These are phyloP conservation scores for Chlamydomonas asymmetrica DNA, from an alignment of 139 green algal genomes.

Conservation along the genomic window DNA sequence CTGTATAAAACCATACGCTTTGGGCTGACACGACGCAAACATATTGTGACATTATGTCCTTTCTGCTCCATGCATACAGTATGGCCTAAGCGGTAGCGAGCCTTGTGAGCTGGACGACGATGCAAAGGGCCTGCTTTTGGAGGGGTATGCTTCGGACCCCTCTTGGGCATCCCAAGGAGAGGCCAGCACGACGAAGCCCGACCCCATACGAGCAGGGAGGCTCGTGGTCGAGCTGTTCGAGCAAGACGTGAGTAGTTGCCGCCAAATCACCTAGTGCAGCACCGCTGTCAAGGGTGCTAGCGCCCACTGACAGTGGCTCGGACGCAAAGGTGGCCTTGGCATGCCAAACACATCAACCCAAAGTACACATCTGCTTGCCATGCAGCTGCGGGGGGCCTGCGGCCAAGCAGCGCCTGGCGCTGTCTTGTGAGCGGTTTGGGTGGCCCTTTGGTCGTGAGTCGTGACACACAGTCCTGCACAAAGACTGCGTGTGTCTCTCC, in stretches of 20 bases:
- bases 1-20: neutral
- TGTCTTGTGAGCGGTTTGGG: no score
- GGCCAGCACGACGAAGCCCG: slow-evolving; percentile 11
- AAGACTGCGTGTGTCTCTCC: no score
- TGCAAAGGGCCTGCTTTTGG: slow-evolving; percentile 37
- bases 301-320: no score
- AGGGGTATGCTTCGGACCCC: slow-evolving; percentile 54
- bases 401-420: no score
- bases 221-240: slow-evolving; percentile 45
- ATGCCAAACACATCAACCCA: no score
- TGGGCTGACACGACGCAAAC: neutral
- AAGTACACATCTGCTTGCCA: no score
- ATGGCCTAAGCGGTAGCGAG: slow-evolving; percentile 40
- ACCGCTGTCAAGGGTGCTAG: no score
- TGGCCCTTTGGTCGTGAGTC: no score
- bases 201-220: slow-evolving; percentile 32
- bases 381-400: no score
- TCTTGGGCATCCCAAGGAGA: slow-evolving; percentile 47
- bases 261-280: no score
- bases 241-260: slow-evolving; percentile 16
- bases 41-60: neutral
- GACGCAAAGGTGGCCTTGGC: no score
- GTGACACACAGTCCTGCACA: no score
- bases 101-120: slow-evolving; percentile 51
- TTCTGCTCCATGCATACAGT: slow-evolving; percentile 40